Base-by-base conservation (phyloP, 805 yeast species). In the Candida saitoana region DNA sequence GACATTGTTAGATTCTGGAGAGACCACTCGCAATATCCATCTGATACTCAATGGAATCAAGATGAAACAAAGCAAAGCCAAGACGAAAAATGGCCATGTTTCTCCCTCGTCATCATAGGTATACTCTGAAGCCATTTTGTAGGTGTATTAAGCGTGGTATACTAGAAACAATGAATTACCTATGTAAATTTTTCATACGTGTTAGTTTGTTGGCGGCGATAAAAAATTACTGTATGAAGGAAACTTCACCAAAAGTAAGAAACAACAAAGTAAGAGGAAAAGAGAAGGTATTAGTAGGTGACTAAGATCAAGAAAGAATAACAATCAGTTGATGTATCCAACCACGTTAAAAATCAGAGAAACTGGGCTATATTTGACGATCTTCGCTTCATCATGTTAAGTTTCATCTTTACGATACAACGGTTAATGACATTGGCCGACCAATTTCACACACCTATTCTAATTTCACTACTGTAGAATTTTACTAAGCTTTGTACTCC, bases 1-100 rank as follows among this genome's bases (percentile, higher is more conserved):
- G 40, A 47, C 51, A 4, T 46, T 38, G 12, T 42, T 38, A 8
- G 57, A 48, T 31, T 60, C 55, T 19, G 49, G 48, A 11, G 51
- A 33, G n/a, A 60, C 44, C 9, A 24, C 31, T 27, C 60, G 45
- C 22, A 47, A 34, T 5, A 62, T 35, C 54, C 62, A 69, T 34
- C 47, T 51, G 12, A 73, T 43, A 9, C 88, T 80, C 46, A 74
- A 51, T 5, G 96, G 96, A 31, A 87, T 59, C 45, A 87, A 70
- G 15, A 80, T 76, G 45, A 85, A 77, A 18, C 85, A 67, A 40
- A 84, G 63, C 38, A 87, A 65, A 2, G 96, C 89, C 56, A 86
- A 61, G 40, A 84, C 77, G 56, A 90, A 90, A 60, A 82, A 88
- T 32, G 97, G 97, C 96, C 96, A 89, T 2, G 93, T 87, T 54